These are phyloP conservation scores for Ceratobasidium sp. DNA, from an alignment of 1,284 basidiomycete species.

Conservation along the genomic window DNA sequence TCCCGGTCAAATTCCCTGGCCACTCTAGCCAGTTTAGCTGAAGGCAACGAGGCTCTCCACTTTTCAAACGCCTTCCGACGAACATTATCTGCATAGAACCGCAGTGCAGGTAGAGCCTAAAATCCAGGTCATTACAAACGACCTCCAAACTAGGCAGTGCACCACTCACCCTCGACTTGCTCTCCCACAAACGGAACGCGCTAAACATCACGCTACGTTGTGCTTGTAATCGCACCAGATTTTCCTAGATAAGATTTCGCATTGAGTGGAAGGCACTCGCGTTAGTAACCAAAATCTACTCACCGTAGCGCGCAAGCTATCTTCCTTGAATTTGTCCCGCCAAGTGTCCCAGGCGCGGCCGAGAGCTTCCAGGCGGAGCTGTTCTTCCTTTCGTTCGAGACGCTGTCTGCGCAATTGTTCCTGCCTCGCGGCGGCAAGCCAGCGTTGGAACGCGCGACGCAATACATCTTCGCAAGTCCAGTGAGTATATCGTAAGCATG, in stretches of 20 bases:
- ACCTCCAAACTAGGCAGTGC: slow-evolving; percentile 19
- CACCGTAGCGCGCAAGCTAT: slow-evolving; percentile 68
- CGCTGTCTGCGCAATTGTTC: slow-evolving; percentile 64
- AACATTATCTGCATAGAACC: slow-evolving; percentile 65
- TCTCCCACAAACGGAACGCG: slow-evolving; percentile 73
- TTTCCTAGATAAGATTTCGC: slow-evolving; percentile 57
- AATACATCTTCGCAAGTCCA: slow-evolving; percentile 59
- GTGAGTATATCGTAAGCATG: neutral
- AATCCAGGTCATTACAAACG: slow-evolving; percentile 41
- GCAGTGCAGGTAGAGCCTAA: slow-evolving; percentile 76
- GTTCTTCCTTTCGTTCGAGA: slow-evolving; percentile 63
- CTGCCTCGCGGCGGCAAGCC: slow-evolving; percentile 65
- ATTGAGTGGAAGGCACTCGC: neutral
- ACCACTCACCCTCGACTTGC: slow-evolving; percentile 66
- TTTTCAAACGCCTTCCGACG: slow-evolving; percentile 66
- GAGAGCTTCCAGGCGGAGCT: slow-evolving; percentile 60
- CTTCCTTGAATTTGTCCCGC: slow-evolving; percentile 70
- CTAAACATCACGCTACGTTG: slow-evolving; percentile 66
- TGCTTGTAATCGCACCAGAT: slow-evolving; percentile 61
- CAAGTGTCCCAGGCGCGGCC: slow-evolving; percentile 74
- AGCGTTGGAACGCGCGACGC: slow-evolving; percentile 70
- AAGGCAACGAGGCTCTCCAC: slow-evolving; percentile 74
- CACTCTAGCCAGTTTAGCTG: slow-evolving; percentile 64
- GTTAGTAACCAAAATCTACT: slow-evolving; percentile 44
- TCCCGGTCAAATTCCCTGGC: slow-evolving; percentile 67